A percentile compares a stretch with the other conserved stretches of the same genome.
phyloP scores from a whole-genome alignment of 2,329 filamentous ascomycete genomes.

The Botrytis fabae region DNA sequence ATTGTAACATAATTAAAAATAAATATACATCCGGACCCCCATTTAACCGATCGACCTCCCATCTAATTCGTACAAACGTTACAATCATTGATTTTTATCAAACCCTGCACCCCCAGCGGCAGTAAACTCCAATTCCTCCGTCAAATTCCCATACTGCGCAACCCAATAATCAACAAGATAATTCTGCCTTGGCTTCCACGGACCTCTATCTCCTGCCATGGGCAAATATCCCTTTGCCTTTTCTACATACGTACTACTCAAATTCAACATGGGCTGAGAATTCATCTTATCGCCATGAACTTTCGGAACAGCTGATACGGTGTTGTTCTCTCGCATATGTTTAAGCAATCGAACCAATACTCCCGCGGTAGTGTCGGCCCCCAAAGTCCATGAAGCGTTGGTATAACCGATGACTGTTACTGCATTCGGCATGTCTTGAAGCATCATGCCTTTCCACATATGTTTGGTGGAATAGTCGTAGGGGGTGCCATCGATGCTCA shows the following conservation, averaged over 20 bases:
- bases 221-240: constrained; percentile 34
- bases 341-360: constrained; percentile 38
- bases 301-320: constrained; percentile 29
- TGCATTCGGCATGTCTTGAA: constrained; percentile 66
- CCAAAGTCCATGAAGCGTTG: constrained; percentile 67
- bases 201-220: constrained; percentile 31
- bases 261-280: constrained; percentile 28
- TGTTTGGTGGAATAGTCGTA: constrained; percentile 53
- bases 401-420: constrained; percentile 64
- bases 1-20: background rate
- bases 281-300: constrained; percentile 26
- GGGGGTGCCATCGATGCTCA: constrained; percentile 54
- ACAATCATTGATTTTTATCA: background rate
- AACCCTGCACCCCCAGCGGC: constrained; percentile 5
- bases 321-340: constrained; percentile 32
- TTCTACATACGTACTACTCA: constrained; percentile 36
- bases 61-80: background rate
- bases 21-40: background rate
- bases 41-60: background rate
- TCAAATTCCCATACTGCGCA: constrained; percentile 35
- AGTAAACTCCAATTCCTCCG: constrained; percentile 32
- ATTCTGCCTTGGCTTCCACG: constrained; percentile 37
- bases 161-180: constrained; percentile 40
- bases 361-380: constrained; percentile 49
- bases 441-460: constrained; percentile 64